phyloP scores from a whole-genome alignment of 306 rosid species.

The Fagus crenata region DNA sequence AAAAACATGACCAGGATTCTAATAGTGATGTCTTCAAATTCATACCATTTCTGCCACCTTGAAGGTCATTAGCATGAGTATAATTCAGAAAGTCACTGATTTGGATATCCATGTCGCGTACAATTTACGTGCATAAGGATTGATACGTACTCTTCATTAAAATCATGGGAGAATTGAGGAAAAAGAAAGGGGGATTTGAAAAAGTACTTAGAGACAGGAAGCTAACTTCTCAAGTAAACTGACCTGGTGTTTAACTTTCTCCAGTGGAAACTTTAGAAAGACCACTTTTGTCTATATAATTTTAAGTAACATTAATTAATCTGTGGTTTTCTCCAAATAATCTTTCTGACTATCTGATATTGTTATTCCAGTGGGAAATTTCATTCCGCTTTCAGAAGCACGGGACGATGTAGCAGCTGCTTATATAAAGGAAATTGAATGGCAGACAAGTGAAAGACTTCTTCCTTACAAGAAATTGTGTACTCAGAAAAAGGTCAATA shows the following conservation, averaged over 20 bases:
- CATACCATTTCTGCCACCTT: conserved; percentile 5
- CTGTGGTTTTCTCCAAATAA: not conserved
- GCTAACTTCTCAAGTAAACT: conserved; percentile 8
- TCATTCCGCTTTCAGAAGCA: conserved; percentile 61
- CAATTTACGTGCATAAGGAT: not conserved
- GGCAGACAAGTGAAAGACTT: conserved; percentile 59
- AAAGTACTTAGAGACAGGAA: not conserved
- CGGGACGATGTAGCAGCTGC: conserved; percentile 63
- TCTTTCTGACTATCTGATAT: not conserved
- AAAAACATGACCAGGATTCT: not conserved
- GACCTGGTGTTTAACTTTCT: not conserved
- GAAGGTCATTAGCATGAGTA: conserved; percentile 1
- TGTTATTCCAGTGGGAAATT: conserved; percentile 70
- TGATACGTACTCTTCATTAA: not conserved
- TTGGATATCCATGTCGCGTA: not conserved
- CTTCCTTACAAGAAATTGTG: conserved; percentile 78
- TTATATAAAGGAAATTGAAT: conserved; percentile 63
- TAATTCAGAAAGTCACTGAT: not conserved
- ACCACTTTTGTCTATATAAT: not conserved
- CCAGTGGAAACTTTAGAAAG: not conserved
- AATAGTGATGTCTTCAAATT: not conserved
- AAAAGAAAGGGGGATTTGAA: not conserved
- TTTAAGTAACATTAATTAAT: not conserved
- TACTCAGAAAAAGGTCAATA: conserved; percentile 62
- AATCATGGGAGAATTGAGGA: not conserved